Evolutionary conservation across 1,284 basidiomycete genomes (phyloP), one percentile per base, ranked within the genome.

Genomic region (Ganoderma lingzhi): DNA sequence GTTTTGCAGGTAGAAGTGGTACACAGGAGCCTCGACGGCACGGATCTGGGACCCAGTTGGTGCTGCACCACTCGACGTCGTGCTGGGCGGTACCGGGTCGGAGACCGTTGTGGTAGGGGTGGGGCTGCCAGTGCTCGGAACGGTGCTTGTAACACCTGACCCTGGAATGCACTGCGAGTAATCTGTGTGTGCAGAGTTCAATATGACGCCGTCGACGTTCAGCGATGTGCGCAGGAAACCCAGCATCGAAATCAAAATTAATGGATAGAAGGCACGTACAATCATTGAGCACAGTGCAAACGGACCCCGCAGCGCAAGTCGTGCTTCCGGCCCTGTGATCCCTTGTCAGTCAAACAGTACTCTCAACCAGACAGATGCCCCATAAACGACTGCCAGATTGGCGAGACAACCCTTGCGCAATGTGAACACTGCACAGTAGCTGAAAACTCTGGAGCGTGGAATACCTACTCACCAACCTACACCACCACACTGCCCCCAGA

Each of bases 1-100:
- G 73, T 82, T 83, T 73, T 88, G 88, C 35, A 89, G 82, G 76
- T 89, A 88, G 73, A 88, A 84, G 72, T 89, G 87, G 73, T 80
- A 88, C 6, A 87, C 86, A 5, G 88, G 87, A 63, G 83, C 83
- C 74, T 85, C 82, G 51, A 85, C 87, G 1, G 85, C 79, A 62
- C 88, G 84, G 68, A 89, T 88, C 71, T 88, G 87, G 35, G 85
- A 84, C 30, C 86, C 86, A 35, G 86, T 85, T 9, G 85, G 82
- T 5, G 83, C 75, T n/a, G 85, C 78, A 19, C 82, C 84, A 37
- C 82, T 79, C 1, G 80, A 72, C 4, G 86, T 86, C 17, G 82
- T 80, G 3, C 84, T 83, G 3, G 82, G 73, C 44, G 62, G 60
- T 68, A 70, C 70, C 59, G 72, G 72, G 8, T 63, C 70, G 15